Percentiles rank a stretch among this genome's conserved stretches.
Conservation (phyloP, 345 rosid genomes). For the Euphorbia tirucalli region DNA sequence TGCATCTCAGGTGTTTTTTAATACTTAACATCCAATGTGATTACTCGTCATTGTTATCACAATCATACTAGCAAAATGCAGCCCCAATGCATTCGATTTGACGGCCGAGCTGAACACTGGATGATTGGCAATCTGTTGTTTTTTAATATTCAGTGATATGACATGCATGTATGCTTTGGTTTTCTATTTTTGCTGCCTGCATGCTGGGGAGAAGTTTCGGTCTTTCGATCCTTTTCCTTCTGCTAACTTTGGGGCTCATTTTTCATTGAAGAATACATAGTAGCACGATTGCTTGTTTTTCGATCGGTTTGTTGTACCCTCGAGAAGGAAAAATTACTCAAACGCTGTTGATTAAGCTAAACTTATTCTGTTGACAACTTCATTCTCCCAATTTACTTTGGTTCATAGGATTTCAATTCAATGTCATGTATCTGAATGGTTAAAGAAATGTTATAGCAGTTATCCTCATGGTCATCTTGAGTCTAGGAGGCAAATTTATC, state of each 20-base stretch:
- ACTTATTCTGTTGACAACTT: constrained; percentile 66
- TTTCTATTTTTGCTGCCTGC: constrained; percentile 22
- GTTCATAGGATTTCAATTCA: constrained; percentile 72
- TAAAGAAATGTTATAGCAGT: constrained; percentile 20
- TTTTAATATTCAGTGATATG: constrained; percentile 61
- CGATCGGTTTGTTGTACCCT: constrained; percentile 71
- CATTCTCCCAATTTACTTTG: constrained; percentile 76
- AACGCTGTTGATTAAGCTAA: constrained; percentile 60
- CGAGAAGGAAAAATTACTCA: constrained; percentile 71
- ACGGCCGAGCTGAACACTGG: constrained; percentile 68
- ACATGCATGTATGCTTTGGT: constrained; percentile 38
- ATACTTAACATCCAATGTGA: background rate
- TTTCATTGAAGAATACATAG: constrained; percentile 43
- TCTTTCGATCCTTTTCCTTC: constrained; percentile 22
- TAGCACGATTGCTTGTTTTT: constrained; percentile 46
- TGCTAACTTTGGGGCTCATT: constrained; percentile 34
- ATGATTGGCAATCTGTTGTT: constrained; percentile 51
- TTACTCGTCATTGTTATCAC: constrained; percentile 30
- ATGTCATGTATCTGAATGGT: constrained; percentile 19
- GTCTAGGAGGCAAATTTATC: constrained; percentile 48
- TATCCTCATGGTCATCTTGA: constrained; percentile 34
- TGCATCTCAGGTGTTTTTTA: constrained; percentile 43
- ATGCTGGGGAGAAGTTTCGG: constrained; percentile 23
- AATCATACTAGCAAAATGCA: constrained; percentile 51
- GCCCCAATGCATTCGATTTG: constrained; percentile 64